Evolutionary conservation across 495 filamentous ascomycete genomes (phyloP).

Genomic region (Tuber indicum): DNA sequence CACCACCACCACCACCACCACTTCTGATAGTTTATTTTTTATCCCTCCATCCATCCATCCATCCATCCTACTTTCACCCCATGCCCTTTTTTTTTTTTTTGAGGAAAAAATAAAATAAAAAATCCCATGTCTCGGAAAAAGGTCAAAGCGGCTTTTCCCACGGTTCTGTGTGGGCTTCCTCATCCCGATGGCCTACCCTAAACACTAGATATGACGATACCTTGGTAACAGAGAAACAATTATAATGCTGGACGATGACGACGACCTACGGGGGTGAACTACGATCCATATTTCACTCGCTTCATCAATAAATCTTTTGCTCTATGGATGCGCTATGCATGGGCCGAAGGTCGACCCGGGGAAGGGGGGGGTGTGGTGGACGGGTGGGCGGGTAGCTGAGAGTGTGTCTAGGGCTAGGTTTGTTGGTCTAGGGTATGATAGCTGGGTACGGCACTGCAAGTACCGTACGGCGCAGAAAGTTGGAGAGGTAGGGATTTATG

Average conservation of each 20-base stretch:
- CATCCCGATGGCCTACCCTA: conserved; percentile 21
- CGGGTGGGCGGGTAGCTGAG: background rate
- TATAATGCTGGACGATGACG: background rate
- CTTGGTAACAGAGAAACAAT: background rate
- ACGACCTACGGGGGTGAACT: background rate
- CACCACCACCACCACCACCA: background rate
- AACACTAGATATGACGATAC: conserved; percentile 13
- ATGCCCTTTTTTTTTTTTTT: conserved; percentile 12
- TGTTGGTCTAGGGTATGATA: background rate
- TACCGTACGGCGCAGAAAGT: background rate
- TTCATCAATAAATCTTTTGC: background rate
- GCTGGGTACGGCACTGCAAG: conserved; percentile 1
- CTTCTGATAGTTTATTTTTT: background rate
- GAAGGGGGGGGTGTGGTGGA: background rate
- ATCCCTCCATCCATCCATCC: too few species aligned
- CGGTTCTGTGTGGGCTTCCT: background rate
- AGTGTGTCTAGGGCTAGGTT: background rate
- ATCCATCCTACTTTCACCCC: conserved; percentile 18
- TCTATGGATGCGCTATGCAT: background rate
- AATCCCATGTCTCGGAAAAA: conserved; percentile 33
- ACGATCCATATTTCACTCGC: background rate
- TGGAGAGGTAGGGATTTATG: background rate
- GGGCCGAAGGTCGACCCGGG: background rate
- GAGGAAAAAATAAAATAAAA: conserved; percentile 18
- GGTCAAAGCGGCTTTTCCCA: conserved; percentile 26